phyloP scores from a whole-genome alignment of 371 early-diverging fungal species.

The Mortierella sp. region DNA sequence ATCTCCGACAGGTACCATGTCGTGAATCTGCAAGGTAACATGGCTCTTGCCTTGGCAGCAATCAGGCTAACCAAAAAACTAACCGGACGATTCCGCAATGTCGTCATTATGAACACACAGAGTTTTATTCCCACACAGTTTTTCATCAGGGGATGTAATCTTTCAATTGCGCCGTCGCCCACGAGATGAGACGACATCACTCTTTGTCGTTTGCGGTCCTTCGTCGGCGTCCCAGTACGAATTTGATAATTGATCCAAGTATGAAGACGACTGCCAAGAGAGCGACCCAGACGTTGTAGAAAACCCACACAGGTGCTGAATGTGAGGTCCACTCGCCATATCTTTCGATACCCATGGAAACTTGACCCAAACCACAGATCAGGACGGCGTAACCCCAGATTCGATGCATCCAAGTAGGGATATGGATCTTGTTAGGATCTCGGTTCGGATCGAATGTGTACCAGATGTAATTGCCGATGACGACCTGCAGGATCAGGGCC shows the following conservation, averaged over 20 bases:
- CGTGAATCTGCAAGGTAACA: no score
- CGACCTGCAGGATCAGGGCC: constrained; percentile 27
- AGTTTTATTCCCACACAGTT: no score
- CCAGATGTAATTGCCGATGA: constrained; percentile 32
- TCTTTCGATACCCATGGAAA: constrained; percentile 17
- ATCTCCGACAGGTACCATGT: no score
- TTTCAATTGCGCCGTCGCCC: no score
- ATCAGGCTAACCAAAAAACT: no score
- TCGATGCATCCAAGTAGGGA: constrained; percentile 36
- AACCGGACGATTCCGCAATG: no score
- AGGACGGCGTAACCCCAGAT: constrained; percentile 28
- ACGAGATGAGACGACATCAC: no score
- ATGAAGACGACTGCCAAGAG: constrained; percentile 16
- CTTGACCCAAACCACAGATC: constrained; percentile 18
- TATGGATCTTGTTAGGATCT: constrained; percentile 2
- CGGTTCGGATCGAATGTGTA: constrained; percentile 22
- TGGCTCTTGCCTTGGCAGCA: no score
- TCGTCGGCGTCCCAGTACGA: neutral
- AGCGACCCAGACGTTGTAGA: constrained; percentile 16
- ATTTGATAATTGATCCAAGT: constrained; percentile 24
- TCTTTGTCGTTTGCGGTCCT: neutral
- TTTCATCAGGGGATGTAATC: no score
- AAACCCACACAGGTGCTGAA: constrained; percentile 24
- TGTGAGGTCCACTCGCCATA: constrained; percentile 36
- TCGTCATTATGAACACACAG: no score